Evolutionary conservation across 805 yeast species (phyloP), one percentile per base, ranked within the genome.

Genomic region (Metschnikowia reukaufii): DNA sequence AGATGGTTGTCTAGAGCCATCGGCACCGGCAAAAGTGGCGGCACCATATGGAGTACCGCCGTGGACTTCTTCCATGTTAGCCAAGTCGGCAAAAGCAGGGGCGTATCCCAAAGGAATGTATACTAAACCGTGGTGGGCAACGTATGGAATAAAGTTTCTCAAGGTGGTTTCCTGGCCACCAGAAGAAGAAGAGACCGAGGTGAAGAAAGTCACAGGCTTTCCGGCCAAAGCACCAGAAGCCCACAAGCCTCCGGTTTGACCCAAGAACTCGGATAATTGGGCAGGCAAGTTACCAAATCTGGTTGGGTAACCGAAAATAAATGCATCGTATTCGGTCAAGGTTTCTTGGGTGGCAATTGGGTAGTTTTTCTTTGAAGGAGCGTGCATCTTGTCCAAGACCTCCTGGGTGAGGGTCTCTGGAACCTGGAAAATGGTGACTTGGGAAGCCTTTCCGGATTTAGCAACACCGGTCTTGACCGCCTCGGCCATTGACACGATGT

Each of bases 1-100:
- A 46, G 81, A 62, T 37, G 90, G 86, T 54, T 64, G 67, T 74
- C 92, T 83, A 35, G 88, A 78, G 57, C 95, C 96, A 61, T 84
- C 89, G 19, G 81, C 70, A 54, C 85, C 92, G 30, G 96, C 88
- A 55, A 77, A 74, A 48, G 87, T 72, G 62, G 92, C 94, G 36
- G 96, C 89, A 68, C 95, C 95, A 86, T 89, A 88, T 44, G 96
- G 79, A 45, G 91, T 80, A 58, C 86, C 84, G 59, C 95, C 96
- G 62, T 84, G 91, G 47, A 78, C 74, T 70, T 84, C 91, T 17
- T 73, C 76, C 48, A 84, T 61, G 65, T 76, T 76, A 54, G 79
- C 57, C 57, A 82, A 65, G 49, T 78, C 77, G 41, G 78, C 76
- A 62, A 82, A 81, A 34, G 73, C 76, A 31, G 74, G 66, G 44